phyloP scores from a whole-genome alignment of 768 basidiomycete species.

The Phaeotremella fagi region DNA sequence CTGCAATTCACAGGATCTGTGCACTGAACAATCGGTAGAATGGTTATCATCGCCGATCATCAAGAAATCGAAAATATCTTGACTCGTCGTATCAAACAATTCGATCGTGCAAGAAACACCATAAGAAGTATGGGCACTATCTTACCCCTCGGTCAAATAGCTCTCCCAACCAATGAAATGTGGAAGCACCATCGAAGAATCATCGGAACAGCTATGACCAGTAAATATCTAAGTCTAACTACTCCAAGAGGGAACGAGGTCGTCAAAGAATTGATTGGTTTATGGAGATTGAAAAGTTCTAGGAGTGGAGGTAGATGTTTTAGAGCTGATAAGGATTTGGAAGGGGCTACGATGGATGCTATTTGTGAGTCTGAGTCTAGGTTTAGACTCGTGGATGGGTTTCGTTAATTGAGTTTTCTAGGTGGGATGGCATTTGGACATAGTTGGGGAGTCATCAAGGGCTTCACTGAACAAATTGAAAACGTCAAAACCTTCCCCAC shows the following conservation, averaged over 20 bases:
- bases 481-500: not conserved
- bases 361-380: constrained; percentile 34
- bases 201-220: constrained; percentile 39
- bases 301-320: constrained; percentile 10
- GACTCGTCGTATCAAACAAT: constrained; percentile 10
- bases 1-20: too few species aligned
- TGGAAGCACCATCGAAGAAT: constrained; percentile 37
- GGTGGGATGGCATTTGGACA: constrained; percentile 37
- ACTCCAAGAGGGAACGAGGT: constrained; percentile 26
- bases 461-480: constrained; percentile 12
- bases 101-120: constrained; percentile 30
- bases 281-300: constrained; percentile 22
- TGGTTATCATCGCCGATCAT: constrained; percentile 27
- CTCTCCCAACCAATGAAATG: constrained; percentile 22
- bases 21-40: constrained; percentile 10
- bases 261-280: constrained; percentile 18
- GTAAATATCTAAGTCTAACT: constrained; percentile 31
- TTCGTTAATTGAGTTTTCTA: not conserved
- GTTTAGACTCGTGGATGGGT: not conserved
- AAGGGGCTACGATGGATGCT: constrained; percentile 35
- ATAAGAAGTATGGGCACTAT: constrained; percentile 23
- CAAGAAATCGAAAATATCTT: constrained; percentile 25
- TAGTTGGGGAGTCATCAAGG: constrained; percentile 16
- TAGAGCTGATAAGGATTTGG: constrained; percentile 23
- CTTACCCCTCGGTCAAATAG: constrained; percentile 31